Evolutionary conservation across 1,284 basidiomycete genomes (phyloP), one percentile per base, ranked within the genome.

Genomic region (Mixia osmundae): DNA sequence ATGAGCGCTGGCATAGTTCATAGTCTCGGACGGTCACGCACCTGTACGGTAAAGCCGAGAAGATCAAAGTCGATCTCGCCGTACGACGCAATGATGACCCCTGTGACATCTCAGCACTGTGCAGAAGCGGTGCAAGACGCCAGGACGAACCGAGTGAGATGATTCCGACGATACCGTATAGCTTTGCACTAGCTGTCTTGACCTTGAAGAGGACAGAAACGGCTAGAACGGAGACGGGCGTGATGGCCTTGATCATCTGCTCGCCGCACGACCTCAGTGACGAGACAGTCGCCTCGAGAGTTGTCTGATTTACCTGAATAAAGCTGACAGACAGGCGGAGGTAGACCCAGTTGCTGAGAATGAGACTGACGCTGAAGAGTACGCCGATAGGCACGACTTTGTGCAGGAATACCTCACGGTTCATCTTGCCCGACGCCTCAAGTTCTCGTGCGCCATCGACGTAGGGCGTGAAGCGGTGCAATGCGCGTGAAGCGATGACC

Each of bases 401-500:
- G 46, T 69, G 69, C 27, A 80, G 43, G 59, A 82, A 89, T 61
- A 75, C 68, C 33, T 78, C 69, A 50, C 68, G 69, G 30, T 37
- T 50, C 47, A 61, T 47, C 3, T 36, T 30, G 6, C 19, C 37
- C 37, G 21, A 14, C 33, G 15, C 25, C 21, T 39, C 38, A 12
- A 39, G 20, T n/a, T 24, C 25, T 21, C 77, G 78, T 12, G 70
- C 69, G 33, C 76, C 82, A 49, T 94, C 80, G n/a, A 95, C 63
- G 3, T 95, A 67, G 36, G 63, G 66, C 0, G 89, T 95, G 27
- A 82, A 91, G 29, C 77, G 70, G 46, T 82, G 72, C 26, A 95
- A 63, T 3, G 94, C 57, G 27, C 89, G 72, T 1, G 89, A 95
- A 9, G 85, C 80, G 38, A 87, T 64, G 3, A 87, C 72, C 70